These are phyloP conservation scores for Mycena epipterygia DNA, from an alignment of 768 basidiomycete species.

Conservation along the genomic window DNA sequence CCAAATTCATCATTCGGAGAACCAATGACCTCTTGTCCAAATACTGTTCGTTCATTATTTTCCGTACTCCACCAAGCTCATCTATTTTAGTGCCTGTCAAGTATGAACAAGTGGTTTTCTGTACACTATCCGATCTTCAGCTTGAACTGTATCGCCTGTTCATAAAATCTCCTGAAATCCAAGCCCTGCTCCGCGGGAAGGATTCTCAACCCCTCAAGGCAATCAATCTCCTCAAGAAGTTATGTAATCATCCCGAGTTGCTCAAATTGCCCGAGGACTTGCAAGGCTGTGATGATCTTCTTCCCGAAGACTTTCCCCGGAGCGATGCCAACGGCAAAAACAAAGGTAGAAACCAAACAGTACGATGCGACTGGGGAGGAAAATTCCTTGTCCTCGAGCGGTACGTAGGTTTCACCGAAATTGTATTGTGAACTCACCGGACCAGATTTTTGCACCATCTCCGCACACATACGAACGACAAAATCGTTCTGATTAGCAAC, in stretches of 20 bases:
- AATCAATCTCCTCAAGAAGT: constrained; percentile 93
- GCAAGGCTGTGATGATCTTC: constrained; percentile 81
- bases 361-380: constrained; percentile 88
- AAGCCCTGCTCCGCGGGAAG: constrained; percentile 86
- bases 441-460: constrained; percentile 88
- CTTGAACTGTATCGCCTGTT: constrained; percentile 89
- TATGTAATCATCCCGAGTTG: constrained; percentile 96
- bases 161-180: constrained; percentile 93
- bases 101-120: constrained; percentile 98
- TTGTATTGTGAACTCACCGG: not conserved
- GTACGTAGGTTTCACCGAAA: constrained; percentile 54
- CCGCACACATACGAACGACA: constrained; percentile 86
- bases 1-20: constrained; percentile 94
- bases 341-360: constrained; percentile 61
- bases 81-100: constrained; percentile 89
- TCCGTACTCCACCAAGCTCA: constrained; percentile 23
- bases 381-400: constrained; percentile 95
- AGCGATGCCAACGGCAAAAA: constrained; percentile 51
- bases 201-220: constrained; percentile 97
- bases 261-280: constrained; percentile 89
- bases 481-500: constrained; percentile 97
- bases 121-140: constrained; percentile 87
- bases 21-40: constrained; percentile 96
- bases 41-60: constrained; percentile 74
- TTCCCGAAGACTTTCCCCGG: constrained; percentile 86